Evolutionary conservation across 352 stramenopile genomes (phyloP).

Genomic region (Phytophthora constricta): DNA sequence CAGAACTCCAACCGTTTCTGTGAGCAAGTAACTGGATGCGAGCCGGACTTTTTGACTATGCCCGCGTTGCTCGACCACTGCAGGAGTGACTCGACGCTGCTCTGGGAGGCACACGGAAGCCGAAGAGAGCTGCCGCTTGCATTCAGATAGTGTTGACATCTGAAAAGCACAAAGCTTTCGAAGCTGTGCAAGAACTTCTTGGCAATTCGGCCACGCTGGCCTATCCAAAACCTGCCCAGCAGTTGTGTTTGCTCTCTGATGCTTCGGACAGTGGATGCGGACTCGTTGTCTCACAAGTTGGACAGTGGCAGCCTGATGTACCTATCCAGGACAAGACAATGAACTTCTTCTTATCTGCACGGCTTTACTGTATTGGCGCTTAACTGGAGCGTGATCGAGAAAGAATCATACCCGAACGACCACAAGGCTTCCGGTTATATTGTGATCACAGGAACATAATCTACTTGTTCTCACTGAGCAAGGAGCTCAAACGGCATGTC

Average conservation of each 20-base stretch:
- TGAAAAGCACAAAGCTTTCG: background rate
- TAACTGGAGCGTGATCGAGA: background rate
- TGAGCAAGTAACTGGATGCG: slow-evolving; percentile 32
- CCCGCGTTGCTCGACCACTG: slow-evolving; percentile 12
- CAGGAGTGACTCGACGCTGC: slow-evolving; percentile 12
- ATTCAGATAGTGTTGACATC: slow-evolving; percentile 7
- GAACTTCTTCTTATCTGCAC: background rate
- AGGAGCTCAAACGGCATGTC: background rate
- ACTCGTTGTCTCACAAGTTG: slow-evolving; percentile 10
- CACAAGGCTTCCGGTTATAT: slow-evolving; percentile 1
- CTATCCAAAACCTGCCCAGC: background rate
- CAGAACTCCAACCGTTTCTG: slow-evolving; percentile 31
- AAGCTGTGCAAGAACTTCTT: slow-evolving; percentile 3
- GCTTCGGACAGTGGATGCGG: slow-evolving; percentile 14
- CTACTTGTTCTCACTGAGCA: background rate
- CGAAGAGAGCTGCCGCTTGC: slow-evolving; percentile 14
- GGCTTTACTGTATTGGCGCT: background rate
- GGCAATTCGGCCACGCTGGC: background rate
- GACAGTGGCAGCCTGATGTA: background rate
- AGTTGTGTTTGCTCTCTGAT: slow-evolving; percentile 4
- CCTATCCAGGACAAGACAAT: slow-evolving; percentile 10
- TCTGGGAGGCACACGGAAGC: slow-evolving; percentile 1
- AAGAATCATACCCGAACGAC: background rate
- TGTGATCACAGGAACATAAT: slow-evolving; percentile 6
- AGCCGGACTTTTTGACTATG: slow-evolving; percentile 21